These are phyloP conservation scores for Exophiala spinifera DNA, from an alignment of 2,329 filamentous ascomycete genomes.

Conservation along the genomic window DNA sequence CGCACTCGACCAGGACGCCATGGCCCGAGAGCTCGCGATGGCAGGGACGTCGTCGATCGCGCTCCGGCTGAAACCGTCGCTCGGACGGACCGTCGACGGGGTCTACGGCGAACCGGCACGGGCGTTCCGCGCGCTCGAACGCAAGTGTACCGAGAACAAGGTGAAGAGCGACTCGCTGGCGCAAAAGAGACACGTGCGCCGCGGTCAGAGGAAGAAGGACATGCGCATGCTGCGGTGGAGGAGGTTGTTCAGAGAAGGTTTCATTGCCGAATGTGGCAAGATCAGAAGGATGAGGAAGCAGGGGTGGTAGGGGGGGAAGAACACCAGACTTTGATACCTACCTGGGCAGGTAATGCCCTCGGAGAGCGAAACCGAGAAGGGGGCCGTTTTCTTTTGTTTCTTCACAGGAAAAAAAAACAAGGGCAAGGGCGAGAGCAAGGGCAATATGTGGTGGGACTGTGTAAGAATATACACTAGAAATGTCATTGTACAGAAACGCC, in stretches of 20 bases:
- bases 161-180: constrained; percentile 33
- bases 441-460: no score
- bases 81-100: constrained; percentile 29
- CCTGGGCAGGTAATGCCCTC: no score
- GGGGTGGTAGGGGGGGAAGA: constrained; percentile 39
- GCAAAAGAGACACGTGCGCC: constrained; percentile 43
- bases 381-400: no score
- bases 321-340: no score
- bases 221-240: constrained; percentile 41
- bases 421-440: no score
- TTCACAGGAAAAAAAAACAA: no score
- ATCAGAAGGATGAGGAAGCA: constrained; percentile 46
- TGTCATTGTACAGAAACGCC: no score
- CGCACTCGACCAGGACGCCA: constrained; percentile 9
- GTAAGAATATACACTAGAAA: no score
- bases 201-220: constrained; percentile 42
- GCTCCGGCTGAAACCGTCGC: constrained; percentile 29
- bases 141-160: constrained; percentile 33
- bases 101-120: constrained; percentile 26
- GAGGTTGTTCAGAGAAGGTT: constrained; percentile 45
- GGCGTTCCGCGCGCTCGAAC: constrained; percentile 30
- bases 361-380: no score
- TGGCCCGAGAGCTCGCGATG: constrained; percentile 7
- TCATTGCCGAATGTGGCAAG: constrained; percentile 40
- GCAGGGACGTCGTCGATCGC: constrained; percentile 6